Evolutionary conservation across 225 moss, liverwort and hornwort genomes (phyloP).

Genomic region (Polytrichum formosum): DNA sequence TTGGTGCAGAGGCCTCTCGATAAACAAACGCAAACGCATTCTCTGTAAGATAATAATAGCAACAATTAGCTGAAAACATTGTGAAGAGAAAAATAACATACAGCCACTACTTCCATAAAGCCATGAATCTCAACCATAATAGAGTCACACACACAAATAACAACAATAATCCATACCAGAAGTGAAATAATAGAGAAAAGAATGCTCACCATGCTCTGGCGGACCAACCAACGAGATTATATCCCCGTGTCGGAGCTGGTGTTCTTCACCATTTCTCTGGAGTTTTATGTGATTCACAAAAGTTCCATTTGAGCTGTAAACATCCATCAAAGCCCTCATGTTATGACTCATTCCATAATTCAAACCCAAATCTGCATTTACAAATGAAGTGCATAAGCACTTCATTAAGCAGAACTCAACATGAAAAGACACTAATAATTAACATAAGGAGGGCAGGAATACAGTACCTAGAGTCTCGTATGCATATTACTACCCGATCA

Average conservation of each 20-base stretch:
- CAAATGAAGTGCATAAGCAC: not conserved
- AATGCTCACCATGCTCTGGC: slow-evolving; percentile 60
- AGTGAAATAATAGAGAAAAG: slow-evolving; percentile 1
- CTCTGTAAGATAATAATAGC: slow-evolving; percentile 32
- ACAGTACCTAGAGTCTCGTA: slow-evolving; percentile 73
- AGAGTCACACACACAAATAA: not conserved
- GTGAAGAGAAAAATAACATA: not conserved
- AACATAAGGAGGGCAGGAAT: not conserved
- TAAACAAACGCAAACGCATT: slow-evolving; percentile 86
- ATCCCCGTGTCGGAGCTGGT: slow-evolving; percentile 52
- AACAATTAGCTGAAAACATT: not conserved
- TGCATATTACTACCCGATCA: slow-evolving; percentile 53
- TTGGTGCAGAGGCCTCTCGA: slow-evolving; percentile 50
- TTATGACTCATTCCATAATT: slow-evolving; percentile 12
- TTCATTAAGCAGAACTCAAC: not conserved
- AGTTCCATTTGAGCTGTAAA: slow-evolving; percentile 53
- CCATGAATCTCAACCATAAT: not conserved
- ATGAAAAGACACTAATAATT: not conserved
- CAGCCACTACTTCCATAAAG: slow-evolving; percentile 1
- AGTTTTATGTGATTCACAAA: slow-evolving; percentile 40
- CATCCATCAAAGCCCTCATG: slow-evolving; percentile 1
- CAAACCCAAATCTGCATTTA: slow-evolving; percentile 6
- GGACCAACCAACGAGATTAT: slow-evolving; percentile 48
- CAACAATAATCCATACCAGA: not conserved
- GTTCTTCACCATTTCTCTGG: slow-evolving; percentile 44